Evolutionary conservation across 176 grass and related monocot species (phyloP).

Genomic region (Bothriochloa decipiens): DNA sequence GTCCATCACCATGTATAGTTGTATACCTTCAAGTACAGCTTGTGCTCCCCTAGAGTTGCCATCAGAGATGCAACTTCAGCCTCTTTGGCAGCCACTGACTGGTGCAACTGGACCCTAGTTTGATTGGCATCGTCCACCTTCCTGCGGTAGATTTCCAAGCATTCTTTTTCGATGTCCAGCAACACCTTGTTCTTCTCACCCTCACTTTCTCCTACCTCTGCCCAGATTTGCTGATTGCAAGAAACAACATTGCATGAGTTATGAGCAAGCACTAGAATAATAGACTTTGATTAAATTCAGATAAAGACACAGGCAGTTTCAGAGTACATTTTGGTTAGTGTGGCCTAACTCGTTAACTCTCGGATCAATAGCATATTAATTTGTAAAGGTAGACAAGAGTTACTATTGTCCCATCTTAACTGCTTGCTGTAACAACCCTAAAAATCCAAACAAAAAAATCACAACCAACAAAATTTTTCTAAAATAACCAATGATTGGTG

Average conservation of each 20-base stretch:
- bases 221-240: slow-evolving; percentile 82
- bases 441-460: too few relatives aligned
- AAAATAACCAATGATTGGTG: too few relatives aligned
- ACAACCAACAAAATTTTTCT: too few relatives aligned
- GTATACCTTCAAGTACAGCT: slow-evolving; percentile 68
- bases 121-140: slow-evolving; percentile 86
- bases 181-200: slow-evolving; percentile 70
- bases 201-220: slow-evolving; percentile 80
- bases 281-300: not conserved
- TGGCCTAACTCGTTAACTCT: slow-evolving; percentile 23
- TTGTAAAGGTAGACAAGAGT: not conserved
- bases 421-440: not conserved
- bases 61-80: slow-evolving; percentile 84
- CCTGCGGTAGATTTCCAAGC: slow-evolving; percentile 75
- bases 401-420: slow-evolving; percentile 39
- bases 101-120: slow-evolving; percentile 82
- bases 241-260: slow-evolving; percentile 23
- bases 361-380: slow-evolving; percentile 16
- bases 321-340: slow-evolving; percentile 17
- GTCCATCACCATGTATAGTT: slow-evolving; percentile 26
- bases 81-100: slow-evolving; percentile 84
- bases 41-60: slow-evolving; percentile 82
- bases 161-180: slow-evolving; percentile 81
- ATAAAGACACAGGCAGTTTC: not conserved
- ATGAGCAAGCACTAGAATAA: slow-evolving; percentile 14